Evolutionary conservation across 371 early-diverging fungal genomes (phyloP).

Genomic region (Batrachochytrium dendrobatidis): DNA sequence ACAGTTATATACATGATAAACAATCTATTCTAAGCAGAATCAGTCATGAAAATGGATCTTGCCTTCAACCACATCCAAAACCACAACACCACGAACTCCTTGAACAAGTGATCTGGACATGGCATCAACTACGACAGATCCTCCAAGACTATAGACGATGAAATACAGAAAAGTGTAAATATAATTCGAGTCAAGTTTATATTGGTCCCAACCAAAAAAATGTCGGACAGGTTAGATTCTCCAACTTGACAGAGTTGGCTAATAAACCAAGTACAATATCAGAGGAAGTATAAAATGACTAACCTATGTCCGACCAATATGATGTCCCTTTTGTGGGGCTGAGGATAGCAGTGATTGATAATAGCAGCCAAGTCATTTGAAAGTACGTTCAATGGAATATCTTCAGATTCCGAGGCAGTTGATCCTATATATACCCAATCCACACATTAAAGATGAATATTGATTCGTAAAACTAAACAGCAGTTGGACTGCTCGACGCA

Average conservation of each 20-base stretch:
- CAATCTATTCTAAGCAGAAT: no score
- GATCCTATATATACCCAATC: slow-evolving; percentile 45
- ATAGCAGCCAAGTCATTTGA: slow-evolving; percentile 52
- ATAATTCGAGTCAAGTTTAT: neutral
- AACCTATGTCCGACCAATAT: slow-evolving; percentile 78
- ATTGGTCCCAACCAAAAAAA: neutral
- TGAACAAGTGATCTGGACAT: slow-evolving; percentile 44
- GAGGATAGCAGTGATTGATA: slow-evolving; percentile 29
- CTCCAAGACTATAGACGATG: slow-evolving; percentile 70
- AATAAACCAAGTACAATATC: no score
- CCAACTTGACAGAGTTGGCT: no score
- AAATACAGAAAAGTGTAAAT: neutral
- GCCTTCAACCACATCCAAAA: slow-evolving; percentile 91
- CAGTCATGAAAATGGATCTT: neutral
- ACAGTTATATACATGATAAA: neutral
- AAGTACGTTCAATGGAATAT: slow-evolving; percentile 51
- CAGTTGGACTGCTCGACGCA: no score
- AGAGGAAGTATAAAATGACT: no score
- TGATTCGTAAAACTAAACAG: no score
- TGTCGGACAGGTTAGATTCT: neutral
- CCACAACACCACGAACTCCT: slow-evolving; percentile 62
- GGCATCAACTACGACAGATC: slow-evolving; percentile 73
- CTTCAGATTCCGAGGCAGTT: slow-evolving; percentile 47
- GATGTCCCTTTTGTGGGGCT: slow-evolving; percentile 38
- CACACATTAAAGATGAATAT: no score